Evolutionary conservation across 2,329 filamentous ascomycete species (phyloP).

Genomic region (Biscogniauxia mediterranea): DNA sequence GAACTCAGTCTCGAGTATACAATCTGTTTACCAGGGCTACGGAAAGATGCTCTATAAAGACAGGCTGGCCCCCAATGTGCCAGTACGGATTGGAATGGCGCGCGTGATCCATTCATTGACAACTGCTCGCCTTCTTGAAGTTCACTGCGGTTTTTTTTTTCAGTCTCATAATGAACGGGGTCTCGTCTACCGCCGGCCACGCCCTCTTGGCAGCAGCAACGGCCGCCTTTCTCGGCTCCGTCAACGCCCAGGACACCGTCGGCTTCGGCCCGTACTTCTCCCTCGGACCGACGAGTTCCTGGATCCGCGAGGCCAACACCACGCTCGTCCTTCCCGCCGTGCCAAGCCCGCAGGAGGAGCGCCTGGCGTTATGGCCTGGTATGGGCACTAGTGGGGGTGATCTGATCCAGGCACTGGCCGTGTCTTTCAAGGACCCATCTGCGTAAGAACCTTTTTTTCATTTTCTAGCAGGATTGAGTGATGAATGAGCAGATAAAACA

Average conservation of each 20-base stretch:
- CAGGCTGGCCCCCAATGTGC: background rate
- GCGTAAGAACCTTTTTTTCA: constrained; percentile 21
- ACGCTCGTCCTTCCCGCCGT: constrained; percentile 30
- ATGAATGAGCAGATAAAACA: background rate
- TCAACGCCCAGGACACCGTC: constrained; percentile 14
- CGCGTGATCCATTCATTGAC: background rate
- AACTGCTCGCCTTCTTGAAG: background rate
- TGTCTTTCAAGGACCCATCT: constrained; percentile 28
- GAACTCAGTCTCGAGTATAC: background rate
- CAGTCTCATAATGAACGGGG: background rate
- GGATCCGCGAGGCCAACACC: constrained; percentile 32
- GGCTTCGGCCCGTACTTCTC: constrained; percentile 33
- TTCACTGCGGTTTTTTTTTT: background rate
- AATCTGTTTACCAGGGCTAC: background rate
- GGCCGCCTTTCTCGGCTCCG: constrained; percentile 4
- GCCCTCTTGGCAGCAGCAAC: background rate
- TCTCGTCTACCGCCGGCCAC: background rate
- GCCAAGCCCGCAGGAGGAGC: constrained; percentile 26
- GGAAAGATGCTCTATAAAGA: background rate
- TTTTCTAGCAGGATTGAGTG: background rate
- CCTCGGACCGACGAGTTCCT: constrained; percentile 31
- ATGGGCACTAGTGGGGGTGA: constrained; percentile 34
- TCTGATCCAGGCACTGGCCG: constrained; percentile 33
- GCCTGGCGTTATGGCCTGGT: constrained; percentile 34
- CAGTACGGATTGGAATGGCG: background rate